Conservation (phyloP, 768 basidiomycete species). For the Suillus americanus region DNA sequence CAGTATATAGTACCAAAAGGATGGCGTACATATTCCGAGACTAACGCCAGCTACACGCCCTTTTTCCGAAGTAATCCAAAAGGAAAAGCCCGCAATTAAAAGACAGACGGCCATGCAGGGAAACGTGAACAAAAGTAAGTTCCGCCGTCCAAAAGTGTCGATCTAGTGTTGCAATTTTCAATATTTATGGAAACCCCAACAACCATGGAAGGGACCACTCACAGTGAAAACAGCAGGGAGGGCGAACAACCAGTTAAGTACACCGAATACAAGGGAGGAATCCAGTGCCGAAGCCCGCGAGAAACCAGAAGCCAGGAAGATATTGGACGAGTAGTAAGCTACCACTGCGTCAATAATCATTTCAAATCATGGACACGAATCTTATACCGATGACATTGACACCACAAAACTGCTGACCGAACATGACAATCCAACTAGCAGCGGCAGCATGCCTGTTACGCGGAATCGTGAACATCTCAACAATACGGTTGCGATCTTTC, state of each 20-base stretch:
- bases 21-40: conserved; percentile 44
- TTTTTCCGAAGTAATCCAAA: conserved; percentile 43
- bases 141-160: conserved; percentile 77
- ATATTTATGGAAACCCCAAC: not conserved
- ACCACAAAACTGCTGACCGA: conserved; percentile 83
- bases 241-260: conserved; percentile 64
- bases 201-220: conserved; percentile 22
- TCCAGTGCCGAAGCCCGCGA: conserved; percentile 53
- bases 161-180: conserved; percentile 42
- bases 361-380: not conserved
- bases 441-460: conserved; percentile 66
- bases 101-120: conserved; percentile 78
- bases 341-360: conserved; percentile 14
- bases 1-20: no score
- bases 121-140: conserved; percentile 74
- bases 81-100: conserved; percentile 73
- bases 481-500: conserved; percentile 52
- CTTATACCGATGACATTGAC: conserved; percentile 60
- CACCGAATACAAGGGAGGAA: conserved; percentile 66
- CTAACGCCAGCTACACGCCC: conserved; percentile 49
- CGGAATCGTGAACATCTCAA: conserved; percentile 74
- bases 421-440: conserved; percentile 68
- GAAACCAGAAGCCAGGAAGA: conserved; percentile 67
- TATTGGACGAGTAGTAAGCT: conserved; percentile 79
- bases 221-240: conserved; percentile 64